Conservation (phyloP, 345 rosid genomes). For the Laguncularia racemosa region DNA sequence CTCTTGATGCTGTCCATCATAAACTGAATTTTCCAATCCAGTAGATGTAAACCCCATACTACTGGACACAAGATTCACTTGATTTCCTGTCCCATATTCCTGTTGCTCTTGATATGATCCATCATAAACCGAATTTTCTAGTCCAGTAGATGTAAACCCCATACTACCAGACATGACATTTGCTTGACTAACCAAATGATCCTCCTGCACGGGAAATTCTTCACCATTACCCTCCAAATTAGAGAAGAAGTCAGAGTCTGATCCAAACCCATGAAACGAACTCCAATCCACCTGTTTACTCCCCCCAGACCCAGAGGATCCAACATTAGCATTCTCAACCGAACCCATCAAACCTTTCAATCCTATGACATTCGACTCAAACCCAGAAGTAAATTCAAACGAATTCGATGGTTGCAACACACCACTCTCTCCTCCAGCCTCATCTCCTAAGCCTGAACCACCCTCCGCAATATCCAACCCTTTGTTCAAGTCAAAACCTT, state of each 20-base stretch:
- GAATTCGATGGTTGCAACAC: conserved; percentile 16
- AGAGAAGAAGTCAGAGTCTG: conserved; percentile 68
- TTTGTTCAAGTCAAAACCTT: not conserved
- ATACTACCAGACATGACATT: conserved; percentile 15
- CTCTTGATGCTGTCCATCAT: conserved; percentile 28
- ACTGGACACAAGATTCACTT: not conserved
- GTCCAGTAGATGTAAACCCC: conserved; percentile 14
- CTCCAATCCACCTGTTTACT: conserved; percentile 88
- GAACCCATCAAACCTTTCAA: not conserved
- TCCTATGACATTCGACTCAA: conserved; percentile 8
- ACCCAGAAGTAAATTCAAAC: conserved; percentile 12
- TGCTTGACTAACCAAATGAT: conserved; percentile 14
- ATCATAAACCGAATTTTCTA: conserved; percentile 28
- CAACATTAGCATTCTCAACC: conserved; percentile 9
- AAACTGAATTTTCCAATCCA: conserved; percentile 27
- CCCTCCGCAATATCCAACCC: conserved; percentile 3
- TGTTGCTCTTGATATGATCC: conserved; percentile 28
- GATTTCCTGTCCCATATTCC: conserved; percentile 19
- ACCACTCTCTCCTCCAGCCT: conserved; percentile 5
- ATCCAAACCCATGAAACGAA: conserved; percentile 66
- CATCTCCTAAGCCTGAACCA: not conserved
- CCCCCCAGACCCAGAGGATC: conserved; percentile 26
- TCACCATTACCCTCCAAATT: conserved; percentile 37
- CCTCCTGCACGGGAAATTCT: conserved; percentile 30
- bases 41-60: conserved; percentile 15